Percentiles rank a stretch among this genome's conserved stretches.
Conservation (phyloP, 805 yeast genomes). For the Ogataea haglerorum region DNA sequence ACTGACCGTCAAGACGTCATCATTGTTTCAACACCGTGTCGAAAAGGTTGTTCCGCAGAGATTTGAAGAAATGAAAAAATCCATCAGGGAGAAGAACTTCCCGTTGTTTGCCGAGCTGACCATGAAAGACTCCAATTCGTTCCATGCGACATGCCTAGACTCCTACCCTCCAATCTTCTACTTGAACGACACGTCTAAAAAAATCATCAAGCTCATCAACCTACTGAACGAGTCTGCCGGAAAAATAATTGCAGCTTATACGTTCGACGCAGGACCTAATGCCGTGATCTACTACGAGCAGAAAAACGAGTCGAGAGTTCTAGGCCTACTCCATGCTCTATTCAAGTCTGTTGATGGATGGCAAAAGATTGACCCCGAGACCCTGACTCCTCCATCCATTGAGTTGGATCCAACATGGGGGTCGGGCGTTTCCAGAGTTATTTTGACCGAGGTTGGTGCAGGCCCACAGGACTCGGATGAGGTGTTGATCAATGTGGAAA, state of each 20-base stretch:
- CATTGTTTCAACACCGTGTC: slow-evolving; percentile 78
- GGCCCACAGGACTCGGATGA: slow-evolving; percentile 71
- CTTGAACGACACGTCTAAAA: slow-evolving; percentile 85
- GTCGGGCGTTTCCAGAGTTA: slow-evolving; percentile 74
- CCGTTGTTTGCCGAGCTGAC: slow-evolving; percentile 81
- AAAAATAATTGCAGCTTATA: slow-evolving; percentile 83
- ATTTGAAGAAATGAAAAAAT: slow-evolving; percentile 73
- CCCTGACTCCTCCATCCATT: slow-evolving; percentile 18
- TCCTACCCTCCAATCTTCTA: slow-evolving; percentile 94
- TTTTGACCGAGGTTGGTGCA: slow-evolving; percentile 80
- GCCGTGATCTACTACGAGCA: slow-evolving; percentile 89
- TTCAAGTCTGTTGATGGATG: slow-evolving; percentile 68
- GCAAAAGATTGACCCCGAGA: slow-evolving; percentile 36
- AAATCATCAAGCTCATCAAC: slow-evolving; percentile 75
- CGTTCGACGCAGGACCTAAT: slow-evolving; percentile 99
- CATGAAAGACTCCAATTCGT: slow-evolving; percentile 94
- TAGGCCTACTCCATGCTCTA: slow-evolving; percentile 63
- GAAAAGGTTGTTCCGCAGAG: slow-evolving; percentile 81
- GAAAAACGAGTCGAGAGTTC: slow-evolving; percentile 67
- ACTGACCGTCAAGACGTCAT: slow-evolving; percentile 83
- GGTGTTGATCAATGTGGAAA: slow-evolving; percentile 49
- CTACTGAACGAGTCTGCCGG: slow-evolving; percentile 67
- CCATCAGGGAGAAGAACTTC: slow-evolving; percentile 76
- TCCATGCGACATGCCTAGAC: slow-evolving; percentile 97
- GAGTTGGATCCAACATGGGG: slow-evolving; percentile 31